Conservation (phyloP, 1,284 basidiomycete genomes). For the Trichosporon sp. region DNA sequence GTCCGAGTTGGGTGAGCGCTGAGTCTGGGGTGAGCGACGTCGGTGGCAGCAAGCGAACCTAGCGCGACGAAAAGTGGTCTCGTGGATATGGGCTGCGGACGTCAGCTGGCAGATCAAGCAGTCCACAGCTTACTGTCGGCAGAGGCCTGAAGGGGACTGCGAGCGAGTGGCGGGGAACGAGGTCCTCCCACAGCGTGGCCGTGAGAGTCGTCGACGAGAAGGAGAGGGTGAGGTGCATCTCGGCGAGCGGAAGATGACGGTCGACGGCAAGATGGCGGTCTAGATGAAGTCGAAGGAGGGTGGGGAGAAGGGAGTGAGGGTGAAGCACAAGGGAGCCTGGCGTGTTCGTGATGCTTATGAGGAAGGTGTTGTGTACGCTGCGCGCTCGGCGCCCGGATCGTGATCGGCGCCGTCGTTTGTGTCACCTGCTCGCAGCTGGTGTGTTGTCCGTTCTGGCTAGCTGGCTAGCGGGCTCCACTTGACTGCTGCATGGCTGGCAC, state of each 20-base stretch:
- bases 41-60: not conserved
- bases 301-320: not conserved
- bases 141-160: not conserved
- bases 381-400: not conserved
- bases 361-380: not conserved
- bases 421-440: not conserved
- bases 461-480: too few species aligned
- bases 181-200: not conserved
- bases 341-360: not conserved
- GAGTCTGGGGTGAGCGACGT: not conserved
- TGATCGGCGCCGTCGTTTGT: not conserved
- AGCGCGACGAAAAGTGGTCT: slow-evolving; percentile 1
- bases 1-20: not conserved
- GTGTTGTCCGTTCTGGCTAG: too few species aligned
- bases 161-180: not conserved
- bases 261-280: not conserved
- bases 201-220: slow-evolving; percentile 4
- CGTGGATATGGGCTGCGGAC: not conserved
- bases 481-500: too few species aligned
- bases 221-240: slow-evolving; percentile 7
- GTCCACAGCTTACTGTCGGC: not conserved
- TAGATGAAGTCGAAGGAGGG: not conserved
- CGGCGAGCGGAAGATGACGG: not conserved
- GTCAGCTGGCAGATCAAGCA: not conserved
- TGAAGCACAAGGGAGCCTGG: not conserved